Evolutionary conservation across 2,329 filamentous ascomycete species (phyloP).

Genomic region (Tolypocladium ophioglossoides): DNA sequence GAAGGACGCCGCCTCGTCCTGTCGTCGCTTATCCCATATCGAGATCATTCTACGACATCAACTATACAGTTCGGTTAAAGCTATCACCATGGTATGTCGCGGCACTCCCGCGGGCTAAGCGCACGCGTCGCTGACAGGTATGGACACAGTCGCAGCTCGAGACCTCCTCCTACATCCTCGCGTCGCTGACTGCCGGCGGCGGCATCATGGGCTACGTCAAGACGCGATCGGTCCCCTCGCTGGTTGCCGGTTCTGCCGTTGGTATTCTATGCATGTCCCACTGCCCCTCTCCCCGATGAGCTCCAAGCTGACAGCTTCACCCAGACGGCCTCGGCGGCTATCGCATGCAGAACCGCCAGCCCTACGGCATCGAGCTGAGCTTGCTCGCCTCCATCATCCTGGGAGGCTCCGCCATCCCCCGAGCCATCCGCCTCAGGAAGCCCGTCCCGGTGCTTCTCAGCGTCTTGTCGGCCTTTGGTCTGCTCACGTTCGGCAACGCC

Average conservation of each 20-base stretch:
- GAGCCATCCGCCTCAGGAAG: slow-evolving; percentile 76
- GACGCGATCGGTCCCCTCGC: slow-evolving; percentile 77
- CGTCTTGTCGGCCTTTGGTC: slow-evolving; percentile 65
- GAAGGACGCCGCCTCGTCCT: too few species aligned
- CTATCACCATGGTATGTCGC: slow-evolving; percentile 1
- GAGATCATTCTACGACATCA: neutral
- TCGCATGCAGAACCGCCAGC: slow-evolving; percentile 61
- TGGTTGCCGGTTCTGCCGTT: slow-evolving; percentile 76
- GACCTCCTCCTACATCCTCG: slow-evolving; percentile 66
- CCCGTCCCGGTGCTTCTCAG: slow-evolving; percentile 74
- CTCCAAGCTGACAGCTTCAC: neutral
- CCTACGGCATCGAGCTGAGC: slow-evolving; percentile 83
- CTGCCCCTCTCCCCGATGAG: neutral
- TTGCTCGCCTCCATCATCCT: slow-evolving; percentile 80
- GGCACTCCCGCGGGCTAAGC: neutral
- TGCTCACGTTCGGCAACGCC: slow-evolving; percentile 70
- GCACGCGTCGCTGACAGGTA: neutral
- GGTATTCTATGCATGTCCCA: slow-evolving; percentile 49
- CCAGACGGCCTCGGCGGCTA: slow-evolving; percentile 68
- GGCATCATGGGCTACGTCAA: slow-evolving; percentile 79
- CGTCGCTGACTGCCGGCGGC: slow-evolving; percentile 72
- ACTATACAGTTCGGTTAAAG: neutral
- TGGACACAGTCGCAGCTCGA: slow-evolving; percentile 13
- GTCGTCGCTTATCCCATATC: too few species aligned
- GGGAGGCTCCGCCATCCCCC: slow-evolving; percentile 72